phyloP scores from a whole-genome alignment of 805 yeast genomes.

The Metschnikowia vanudenii region DNA sequence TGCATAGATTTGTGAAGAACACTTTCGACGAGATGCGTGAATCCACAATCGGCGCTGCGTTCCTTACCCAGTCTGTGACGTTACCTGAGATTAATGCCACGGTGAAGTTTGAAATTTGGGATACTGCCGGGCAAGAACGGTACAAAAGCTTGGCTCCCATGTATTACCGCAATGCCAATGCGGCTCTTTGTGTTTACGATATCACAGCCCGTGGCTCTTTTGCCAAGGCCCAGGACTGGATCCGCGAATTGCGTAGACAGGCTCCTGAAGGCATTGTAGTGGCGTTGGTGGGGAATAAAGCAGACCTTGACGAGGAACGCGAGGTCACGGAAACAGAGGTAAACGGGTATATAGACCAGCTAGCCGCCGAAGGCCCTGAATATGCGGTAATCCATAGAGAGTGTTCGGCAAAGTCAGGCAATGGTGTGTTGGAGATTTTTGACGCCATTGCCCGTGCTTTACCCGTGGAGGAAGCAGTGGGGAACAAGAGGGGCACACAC shows the following conservation, averaged over 20 bases:
- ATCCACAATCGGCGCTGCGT: slow-evolving; percentile 98
- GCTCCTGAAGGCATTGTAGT: slow-evolving; percentile 89
- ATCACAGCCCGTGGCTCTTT: slow-evolving; percentile 93
- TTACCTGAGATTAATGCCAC: slow-evolving; percentile 67
- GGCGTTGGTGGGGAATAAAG: slow-evolving; percentile 92
- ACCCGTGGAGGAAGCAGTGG: slow-evolving; percentile 39
- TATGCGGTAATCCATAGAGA: slow-evolving; percentile 34
- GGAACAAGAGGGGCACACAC: slow-evolving; percentile 12
- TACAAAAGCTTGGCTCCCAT: slow-evolving; percentile 95
- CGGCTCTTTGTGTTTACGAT: slow-evolving; percentile 94
- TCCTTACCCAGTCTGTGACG: slow-evolving; percentile 88
- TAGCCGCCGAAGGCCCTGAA: slow-evolving; percentile 39
- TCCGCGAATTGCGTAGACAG: slow-evolving; percentile 90
- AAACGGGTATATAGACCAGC: slow-evolving; percentile 40
- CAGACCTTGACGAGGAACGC: slow-evolving; percentile 69
- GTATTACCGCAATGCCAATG: slow-evolving; percentile 97
- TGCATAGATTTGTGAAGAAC: slow-evolving; percentile 86
- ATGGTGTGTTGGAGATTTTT: slow-evolving; percentile 43
- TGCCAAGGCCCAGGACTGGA: slow-evolving; percentile 97
- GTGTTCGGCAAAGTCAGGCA: slow-evolving; percentile 46
- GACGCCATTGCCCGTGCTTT: slow-evolving; percentile 40
- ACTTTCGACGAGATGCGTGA: slow-evolving; percentile 97
- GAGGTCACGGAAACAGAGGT: slow-evolving; percentile 45
- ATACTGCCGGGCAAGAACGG: slow-evolving; percentile 97
- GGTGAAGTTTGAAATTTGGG: slow-evolving; percentile 93